Evolutionary conservation across 2,329 filamentous ascomycete species (phyloP), one percentile per base, ranked within the genome.

Genomic region (Fusarium sarcochroum): DNA sequence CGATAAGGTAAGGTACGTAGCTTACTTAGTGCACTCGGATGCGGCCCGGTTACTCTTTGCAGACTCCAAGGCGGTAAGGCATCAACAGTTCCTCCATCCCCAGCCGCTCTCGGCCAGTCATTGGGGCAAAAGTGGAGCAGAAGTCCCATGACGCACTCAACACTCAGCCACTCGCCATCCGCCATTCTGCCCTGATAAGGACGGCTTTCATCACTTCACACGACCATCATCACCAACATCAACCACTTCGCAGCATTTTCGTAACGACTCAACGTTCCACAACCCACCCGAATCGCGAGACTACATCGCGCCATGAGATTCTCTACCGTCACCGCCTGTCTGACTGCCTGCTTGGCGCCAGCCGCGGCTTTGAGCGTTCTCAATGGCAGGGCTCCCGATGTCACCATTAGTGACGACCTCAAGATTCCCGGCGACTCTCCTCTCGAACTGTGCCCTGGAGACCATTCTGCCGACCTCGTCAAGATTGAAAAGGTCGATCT

Each of bases 351-450:
- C 76, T 74, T 83, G 68, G 81, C 80, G 52, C 81, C 85, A 57
- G 82, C 82, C 49, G 76, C 78, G 67, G 83, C 80, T 57, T 58
- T 77, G 56, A 87, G 83, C 73, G 79, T 82, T 77, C 75, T 78
- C 70, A 75, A 73, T 70, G 72, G 73, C 64, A 71, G 74, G 45
- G 66, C 75, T 51, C 73, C 71, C 58, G 77, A 76, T 68, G 78
- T 80, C 62, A 84, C 81, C 68, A 79, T 77, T 75, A 83, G 83
- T 59, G 83, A 83, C 25, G 81, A 87, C 45, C 83, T 87, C 78
- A 86, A 90, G 69, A 91, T 98, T 17, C 90, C 93, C 1, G 94
- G 96, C 78, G 85, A 95, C 50, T 97, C 95, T 77, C 95, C 96
- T 30, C 86, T 99, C 62, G 84, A 89, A 76, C 93, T 92, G 81